Conservation (phyloP, 768 basidiomycete species). For the Arthromyces matolae region DNA sequence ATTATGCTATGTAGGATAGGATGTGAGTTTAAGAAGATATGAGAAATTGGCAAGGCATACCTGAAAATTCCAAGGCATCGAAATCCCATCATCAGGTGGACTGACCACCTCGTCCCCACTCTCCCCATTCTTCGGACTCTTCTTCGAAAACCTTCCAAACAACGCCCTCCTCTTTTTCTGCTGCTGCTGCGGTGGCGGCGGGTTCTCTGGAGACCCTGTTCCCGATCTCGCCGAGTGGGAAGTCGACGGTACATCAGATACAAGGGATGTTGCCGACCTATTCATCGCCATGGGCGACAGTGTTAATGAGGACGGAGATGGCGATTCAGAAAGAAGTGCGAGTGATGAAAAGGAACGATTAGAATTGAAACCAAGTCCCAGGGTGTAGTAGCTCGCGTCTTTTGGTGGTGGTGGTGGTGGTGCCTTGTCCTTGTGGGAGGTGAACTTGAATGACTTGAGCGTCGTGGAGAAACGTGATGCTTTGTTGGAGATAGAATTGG, state of each 20-base stretch:
- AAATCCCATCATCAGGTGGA: constrained; percentile 68
- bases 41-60: constrained; percentile 32
- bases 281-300: constrained; percentile 33
- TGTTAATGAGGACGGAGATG: constrained; percentile 37
- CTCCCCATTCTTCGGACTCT: constrained; percentile 26
- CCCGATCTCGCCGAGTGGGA: constrained; percentile 16
- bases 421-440: constrained; percentile 21
- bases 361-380: too few species aligned
- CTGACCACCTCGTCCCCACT: constrained; percentile 29
- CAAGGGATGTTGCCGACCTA: constrained; percentile 34
- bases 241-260: constrained; percentile 25
- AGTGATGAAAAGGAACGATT: constrained; percentile 47
- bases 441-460: constrained; percentile 33
- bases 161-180: constrained; percentile 36
- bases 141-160: constrained; percentile 41
- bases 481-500: constrained; percentile 19
- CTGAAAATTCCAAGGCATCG: constrained; percentile 74
- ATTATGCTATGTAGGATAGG: constrained; percentile 44
- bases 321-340: too few species aligned
- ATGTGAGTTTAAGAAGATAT: not conserved
- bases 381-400: constrained; percentile 46
- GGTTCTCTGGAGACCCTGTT: too few species aligned
- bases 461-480: constrained; percentile 29
- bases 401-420: constrained; percentile 67
- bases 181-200: constrained; percentile 11